Evolutionary conservation across 1,139 yeast genomes (phyloP).

Genomic region (Zygoascus hellenicus): DNA sequence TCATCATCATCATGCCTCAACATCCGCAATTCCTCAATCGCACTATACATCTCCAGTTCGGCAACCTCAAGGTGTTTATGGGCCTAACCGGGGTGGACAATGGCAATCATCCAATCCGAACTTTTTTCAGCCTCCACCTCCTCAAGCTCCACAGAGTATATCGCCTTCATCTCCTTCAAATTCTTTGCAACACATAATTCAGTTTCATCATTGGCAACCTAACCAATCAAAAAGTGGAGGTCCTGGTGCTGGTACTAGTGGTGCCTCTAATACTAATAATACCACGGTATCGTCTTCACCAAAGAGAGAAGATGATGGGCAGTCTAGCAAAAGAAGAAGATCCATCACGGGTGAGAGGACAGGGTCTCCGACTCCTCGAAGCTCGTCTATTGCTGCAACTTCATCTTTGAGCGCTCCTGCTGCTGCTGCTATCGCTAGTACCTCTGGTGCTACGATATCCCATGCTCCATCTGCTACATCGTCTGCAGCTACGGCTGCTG

Average conservation of each 20-base stretch:
- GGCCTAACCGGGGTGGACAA: constrained; percentile 12
- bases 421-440: constrained; percentile 18
- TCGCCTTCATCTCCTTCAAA: constrained; percentile 22
- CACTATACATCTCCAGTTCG: constrained; percentile 13
- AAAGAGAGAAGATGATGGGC: constrained; percentile 5
- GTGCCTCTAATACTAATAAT: constrained; percentile 1
- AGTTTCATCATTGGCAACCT: constrained; percentile 28
- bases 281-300: constrained; percentile 3
- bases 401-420: constrained; percentile 10
- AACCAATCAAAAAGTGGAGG: constrained; percentile 22
- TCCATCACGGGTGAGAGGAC: constrained; percentile 10
- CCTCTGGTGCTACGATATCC: constrained; percentile 20
- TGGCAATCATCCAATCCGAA: constrained; percentile 7
- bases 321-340: constrained; percentile 11
- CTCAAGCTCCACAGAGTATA: constrained; percentile 21
- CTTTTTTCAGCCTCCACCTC: constrained; percentile 17
- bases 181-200: constrained; percentile 22
- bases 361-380: constrained; percentile 10
- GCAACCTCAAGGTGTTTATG: constrained; percentile 12
- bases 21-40: constrained; percentile 22
- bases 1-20: constrained; percentile 24
- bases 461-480: constrained; percentile 8
- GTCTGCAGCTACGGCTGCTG: constrained; percentile 18
- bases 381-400: constrained; percentile 13
- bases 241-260: too few relatives aligned